Evolutionary conservation across 2,329 filamentous ascomycete species (phyloP).

Genomic region (Talaromyces sp.): DNA sequence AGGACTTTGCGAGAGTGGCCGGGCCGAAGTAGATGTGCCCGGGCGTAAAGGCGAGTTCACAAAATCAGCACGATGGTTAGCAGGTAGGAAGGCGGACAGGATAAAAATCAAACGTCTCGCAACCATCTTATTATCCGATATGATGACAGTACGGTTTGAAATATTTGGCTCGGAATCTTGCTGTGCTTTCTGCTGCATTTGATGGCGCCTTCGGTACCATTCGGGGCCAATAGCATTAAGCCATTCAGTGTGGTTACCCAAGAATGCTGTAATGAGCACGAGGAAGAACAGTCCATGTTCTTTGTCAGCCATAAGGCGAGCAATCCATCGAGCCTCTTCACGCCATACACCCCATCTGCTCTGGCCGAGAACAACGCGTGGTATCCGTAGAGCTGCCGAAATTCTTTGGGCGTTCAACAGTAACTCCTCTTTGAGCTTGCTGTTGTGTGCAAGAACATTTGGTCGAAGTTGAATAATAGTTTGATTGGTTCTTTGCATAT

Average conservation of each 20-base stretch:
- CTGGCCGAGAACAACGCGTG: slow-evolving; percentile 56
- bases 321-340: slow-evolving; percentile 58
- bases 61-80: slow-evolving; percentile 41
- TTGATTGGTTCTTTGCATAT: slow-evolving; percentile 49
- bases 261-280: slow-evolving; percentile 57
- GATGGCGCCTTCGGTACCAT: slow-evolving; percentile 53
- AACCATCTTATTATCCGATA: slow-evolving; percentile 58
- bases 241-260: slow-evolving; percentile 61
- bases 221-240: slow-evolving; percentile 54
- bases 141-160: slow-evolving; percentile 54
- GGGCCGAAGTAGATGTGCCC: slow-evolving; percentile 45
- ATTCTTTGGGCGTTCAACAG: slow-evolving; percentile 50
- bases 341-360: slow-evolving; percentile 60
- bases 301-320: slow-evolving; percentile 52
- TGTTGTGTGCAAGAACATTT: slow-evolving; percentile 46
- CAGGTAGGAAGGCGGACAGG: slow-evolving; percentile 56
- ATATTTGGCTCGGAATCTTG: slow-evolving; percentile 49
- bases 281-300: slow-evolving; percentile 60
- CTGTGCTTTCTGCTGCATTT: slow-evolving; percentile 50
- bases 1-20: slow-evolving; percentile 53
- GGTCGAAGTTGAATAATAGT: slow-evolving; percentile 50
- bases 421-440: slow-evolving; percentile 47
- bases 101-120: slow-evolving; percentile 58
- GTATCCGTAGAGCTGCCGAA: slow-evolving; percentile 54
- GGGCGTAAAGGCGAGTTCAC: slow-evolving; percentile 39